Percentiles rank a stretch among this genome's conserved stretches.
Conservation (phyloP, 1,284 basidiomycete species). For the Cryptococcus sp. region DNA sequence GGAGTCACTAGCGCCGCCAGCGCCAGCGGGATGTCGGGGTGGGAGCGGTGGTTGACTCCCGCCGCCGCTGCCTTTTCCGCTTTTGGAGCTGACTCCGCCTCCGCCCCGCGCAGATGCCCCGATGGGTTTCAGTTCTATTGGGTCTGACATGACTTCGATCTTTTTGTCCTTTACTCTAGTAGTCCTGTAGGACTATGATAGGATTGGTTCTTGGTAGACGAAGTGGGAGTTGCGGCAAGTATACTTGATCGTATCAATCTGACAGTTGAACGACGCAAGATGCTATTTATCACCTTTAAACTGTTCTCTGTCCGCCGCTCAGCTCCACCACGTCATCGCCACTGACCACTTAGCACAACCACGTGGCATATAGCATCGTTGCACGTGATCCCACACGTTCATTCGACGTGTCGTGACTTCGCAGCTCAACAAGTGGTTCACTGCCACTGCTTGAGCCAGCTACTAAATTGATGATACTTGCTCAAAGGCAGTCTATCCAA, state of each 20-base stretch:
- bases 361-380: no score
- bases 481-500: no score
- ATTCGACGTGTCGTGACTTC: not conserved
- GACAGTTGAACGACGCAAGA: not conserved
- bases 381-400: not conserved
- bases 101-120: constrained; percentile 12
- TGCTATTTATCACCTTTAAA: not conserved
- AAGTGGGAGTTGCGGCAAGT: not conserved
- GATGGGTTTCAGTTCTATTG: constrained; percentile 35
- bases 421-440: no score
- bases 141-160: constrained; percentile 20
- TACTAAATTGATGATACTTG: no score
- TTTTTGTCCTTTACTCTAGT: no score
- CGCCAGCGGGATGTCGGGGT: constrained; percentile 26
- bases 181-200: not conserved
- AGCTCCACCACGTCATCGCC: no score
- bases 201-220: not conserved
- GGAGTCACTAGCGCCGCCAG: not conserved
- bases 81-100: not conserved
- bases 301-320: no score
- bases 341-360: no score
- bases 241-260: not conserved
- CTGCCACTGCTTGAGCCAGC: no score
- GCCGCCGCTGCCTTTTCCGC: not conserved
- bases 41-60: constrained; percentile 18